Base-by-base conservation (phyloP, 306 rosid genomes). In the Astragalus membranaceus region DNA sequence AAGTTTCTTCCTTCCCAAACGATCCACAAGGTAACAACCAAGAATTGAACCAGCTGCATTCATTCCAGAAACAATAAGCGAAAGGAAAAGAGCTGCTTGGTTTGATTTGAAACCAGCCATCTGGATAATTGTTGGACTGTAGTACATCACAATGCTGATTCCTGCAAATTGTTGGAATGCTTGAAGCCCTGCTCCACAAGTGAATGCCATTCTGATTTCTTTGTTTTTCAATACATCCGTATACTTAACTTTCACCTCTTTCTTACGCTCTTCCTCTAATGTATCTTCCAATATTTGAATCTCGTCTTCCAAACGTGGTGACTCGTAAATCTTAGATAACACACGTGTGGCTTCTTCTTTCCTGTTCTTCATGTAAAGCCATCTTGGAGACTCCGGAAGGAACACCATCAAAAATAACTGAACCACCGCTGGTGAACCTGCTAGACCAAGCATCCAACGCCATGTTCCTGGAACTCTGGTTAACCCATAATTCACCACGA, bases 391-490 rank as follows among this genome's bases (percentile, higher is more conserved):
- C 76, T 90, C 96, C 5, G 96, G 96, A 64, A 90, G 78, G 66
- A 44, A 84, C 8, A 76, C 17, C 93, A 90, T 87, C 61, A 80
- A 81, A 16, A 33, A 4, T 44, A 89, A 73, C 67, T 89, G 96
- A 79, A 89, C 17, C 26, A 89, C 13, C 7, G 96, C 96, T 10
- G 96, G 96, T 3, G 79, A 46, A 6, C 78, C 85, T 15, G 96
- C 79, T 76, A 78, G 62, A 67, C 96, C 96, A 41, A 89, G 90
- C 96, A 89, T 87, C 96, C 96, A 89, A 13, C 96, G 70, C 96
- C 96, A 89, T 36, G 96, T 89, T 58, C 96, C 96, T 0, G 90
- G 85, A 77, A 87, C 92, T 78, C 76, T 79, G 11, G 96, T 87
- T 36, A 89, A 80, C 26, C 84, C 85, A 64, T 84, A 85, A 50